Evolutionary conservation across 140 eudicot species (phyloP), one percentile per base, ranked within the genome.

Genomic region (Ambrosia hybrid): DNA sequence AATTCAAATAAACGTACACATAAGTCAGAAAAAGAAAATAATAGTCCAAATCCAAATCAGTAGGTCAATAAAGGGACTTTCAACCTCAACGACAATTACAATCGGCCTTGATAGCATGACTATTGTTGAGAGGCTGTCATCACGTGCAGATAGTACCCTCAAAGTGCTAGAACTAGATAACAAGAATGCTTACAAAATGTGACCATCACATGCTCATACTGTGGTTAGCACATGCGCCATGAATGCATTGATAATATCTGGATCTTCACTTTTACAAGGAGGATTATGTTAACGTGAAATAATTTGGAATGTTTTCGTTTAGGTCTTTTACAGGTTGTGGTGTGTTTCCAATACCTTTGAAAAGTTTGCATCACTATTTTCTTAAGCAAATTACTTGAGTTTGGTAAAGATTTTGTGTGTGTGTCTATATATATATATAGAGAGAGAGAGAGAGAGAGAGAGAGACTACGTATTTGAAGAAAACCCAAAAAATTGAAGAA

Each of bases 101-200:
- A 30, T 11, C 45, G 45, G 4, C 13, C 45, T 33, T 63, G 38
- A 14, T 14, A 37, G 45, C 16, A 8, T 71, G 75, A 70, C 11
- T 16, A 13, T 13, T 48, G 1, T 51, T 34, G 7, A 8, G 37
- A 63, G 41, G 68, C 26, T 70, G 65, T 36, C 64, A 16, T 15
- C 75, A 70, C 55, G 75, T 70, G 75, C 43, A 71, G 6, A 39
- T 39, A 37, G 75, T 39, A 17, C 55, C 41, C 48, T 56, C 51
- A 56, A 56, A 55, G 52, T 68, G 73, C 21, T 52, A 10, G 73
- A 52, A 69, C 12, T 36, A 51, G 30, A 5, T 8, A 36, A 34
- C n/a, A 36, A 70, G 14, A 70, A 52, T 8, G 2, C 34, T 9
- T 51, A 37, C 15, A 52, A 30, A 14, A 30, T 34, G 3, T 17